A percentile compares a stretch with the other conserved stretches of the same genome.
phyloP scores from a whole-genome alignment of 2,329 filamentous ascomycete genomes.

The Phyllosticta paracitricarpa region DNA sequence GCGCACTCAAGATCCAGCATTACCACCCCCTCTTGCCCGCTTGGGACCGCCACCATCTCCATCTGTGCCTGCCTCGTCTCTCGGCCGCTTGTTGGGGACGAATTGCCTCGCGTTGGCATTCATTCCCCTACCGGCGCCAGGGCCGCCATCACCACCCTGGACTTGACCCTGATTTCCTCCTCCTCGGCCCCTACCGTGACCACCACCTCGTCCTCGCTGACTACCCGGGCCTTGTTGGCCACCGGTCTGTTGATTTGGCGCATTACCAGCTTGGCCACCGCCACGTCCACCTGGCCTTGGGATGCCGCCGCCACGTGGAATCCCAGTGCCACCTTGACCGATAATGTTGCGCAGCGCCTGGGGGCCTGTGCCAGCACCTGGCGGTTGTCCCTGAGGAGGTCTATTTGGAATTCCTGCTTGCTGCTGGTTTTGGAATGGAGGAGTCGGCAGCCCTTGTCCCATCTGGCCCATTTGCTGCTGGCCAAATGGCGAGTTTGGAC shows the following conservation, averaged over 20 bases:
- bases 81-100: slow-evolving; percentile 26
- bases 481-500: slow-evolving; percentile 17
- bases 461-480: slow-evolving; percentile 9
- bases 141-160: slow-evolving; percentile 15
- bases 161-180: slow-evolving; percentile 1
- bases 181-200: slow-evolving; percentile 9
- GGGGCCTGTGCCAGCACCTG: slow-evolving; percentile 20
- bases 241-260: slow-evolving; percentile 13
- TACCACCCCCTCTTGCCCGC: slow-evolving; percentile 17
- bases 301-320: slow-evolving; percentile 15
- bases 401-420: background rate
- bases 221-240: slow-evolving; percentile 13
- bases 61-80: slow-evolving; percentile 19
- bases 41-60: slow-evolving; percentile 19
- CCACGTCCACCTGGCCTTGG: slow-evolving; percentile 23
- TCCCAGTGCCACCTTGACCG: slow-evolving; percentile 13
- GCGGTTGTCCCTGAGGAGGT: background rate
- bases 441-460: slow-evolving; percentile 13
- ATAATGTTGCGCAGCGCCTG: slow-evolving; percentile 20
- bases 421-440: background rate
- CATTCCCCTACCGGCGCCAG: slow-evolving; percentile 20
- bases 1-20: background rate
- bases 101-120: slow-evolving; percentile 28
- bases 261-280: slow-evolving; percentile 22
- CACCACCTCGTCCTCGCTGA: slow-evolving; percentile 6